Percentiles rank a stretch among this genome's conserved stretches.
Conservation (phyloP, 441 rosid species). For the Gossypium lobatum region DNA sequence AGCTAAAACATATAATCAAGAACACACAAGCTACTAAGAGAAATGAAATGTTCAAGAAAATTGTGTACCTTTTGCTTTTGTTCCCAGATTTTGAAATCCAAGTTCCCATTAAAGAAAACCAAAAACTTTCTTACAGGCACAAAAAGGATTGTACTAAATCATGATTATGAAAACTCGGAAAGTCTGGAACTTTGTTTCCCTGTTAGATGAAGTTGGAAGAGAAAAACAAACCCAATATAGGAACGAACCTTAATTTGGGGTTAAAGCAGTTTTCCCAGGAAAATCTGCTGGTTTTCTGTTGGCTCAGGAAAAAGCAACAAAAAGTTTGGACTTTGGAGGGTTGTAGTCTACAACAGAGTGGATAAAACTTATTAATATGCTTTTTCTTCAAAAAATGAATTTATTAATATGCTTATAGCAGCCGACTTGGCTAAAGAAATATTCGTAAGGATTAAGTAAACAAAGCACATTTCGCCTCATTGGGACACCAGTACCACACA, state of each 20-base stretch:
- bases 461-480: too few relatives aligned
- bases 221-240: neutral
- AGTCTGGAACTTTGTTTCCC: neutral
- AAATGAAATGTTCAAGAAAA: constrained; percentile 40
- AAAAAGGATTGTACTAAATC: neutral
- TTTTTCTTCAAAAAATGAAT: too few relatives aligned
- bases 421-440: neutral
- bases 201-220: neutral
- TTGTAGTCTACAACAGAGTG: too few relatives aligned
- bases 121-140: neutral
- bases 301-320: neutral
- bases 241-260: neutral
- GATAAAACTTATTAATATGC: too few relatives aligned
- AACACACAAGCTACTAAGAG: constrained; percentile 27
- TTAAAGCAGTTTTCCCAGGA: neutral
- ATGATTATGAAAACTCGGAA: neutral
- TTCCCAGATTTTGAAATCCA: constrained; percentile 14
- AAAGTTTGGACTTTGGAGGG: neutral
- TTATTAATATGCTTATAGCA: neutral
- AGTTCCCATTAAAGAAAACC: constrained; percentile 27
- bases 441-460: too few relatives aligned
- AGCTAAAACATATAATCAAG: constrained; percentile 21
- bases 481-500: too few relatives aligned
- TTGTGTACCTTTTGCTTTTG: constrained; percentile 23
- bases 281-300: neutral